Conservation (phyloP, 2,329 filamentous ascomycete genomes). For the Fusarium coffeatum region DNA sequence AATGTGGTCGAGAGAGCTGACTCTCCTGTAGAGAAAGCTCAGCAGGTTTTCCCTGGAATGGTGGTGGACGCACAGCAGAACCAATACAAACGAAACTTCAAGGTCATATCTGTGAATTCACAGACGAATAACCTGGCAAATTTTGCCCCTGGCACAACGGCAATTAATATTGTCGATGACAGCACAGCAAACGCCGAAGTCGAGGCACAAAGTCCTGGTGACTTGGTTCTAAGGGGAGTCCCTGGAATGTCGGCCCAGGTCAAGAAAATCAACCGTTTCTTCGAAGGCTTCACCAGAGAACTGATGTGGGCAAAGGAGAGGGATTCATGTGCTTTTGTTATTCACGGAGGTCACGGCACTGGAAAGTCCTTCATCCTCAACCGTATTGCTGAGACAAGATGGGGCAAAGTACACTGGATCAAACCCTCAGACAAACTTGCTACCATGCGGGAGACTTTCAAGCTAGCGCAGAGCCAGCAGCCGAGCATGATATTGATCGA, state of each 20-base stretch:
- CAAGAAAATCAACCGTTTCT: conserved; percentile 72
- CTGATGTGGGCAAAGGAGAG: conserved; percentile 49
- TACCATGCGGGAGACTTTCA: conserved; percentile 75
- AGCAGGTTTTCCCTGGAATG: conserved; percentile 77
- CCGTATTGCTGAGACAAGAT: conserved; percentile 73
- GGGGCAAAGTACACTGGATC: conserved; percentile 76
- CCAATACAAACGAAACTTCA: conserved; percentile 59
- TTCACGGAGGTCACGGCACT: conserved; percentile 85
- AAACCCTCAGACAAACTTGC: conserved; percentile 66
- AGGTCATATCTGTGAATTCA: conserved; percentile 66
- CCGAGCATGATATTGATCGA: conserved; percentile 86
- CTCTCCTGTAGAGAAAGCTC: conserved; percentile 64
- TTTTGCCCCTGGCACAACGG: conserved; percentile 54
- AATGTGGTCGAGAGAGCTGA: background rate
- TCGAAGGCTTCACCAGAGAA: conserved; percentile 64
- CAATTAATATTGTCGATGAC: conserved; percentile 53
- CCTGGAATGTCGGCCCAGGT: conserved; percentile 76
- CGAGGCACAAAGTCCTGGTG: conserved; percentile 42
- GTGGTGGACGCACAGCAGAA: conserved; percentile 68
- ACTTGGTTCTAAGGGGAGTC: conserved; percentile 65
- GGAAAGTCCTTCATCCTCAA: conserved; percentile 83
- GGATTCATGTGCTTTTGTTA: conserved; percentile 70
- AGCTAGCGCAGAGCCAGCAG: conserved; percentile 73
- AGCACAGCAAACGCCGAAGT: conserved; percentile 33
- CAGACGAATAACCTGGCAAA: conserved; percentile 58